Percentiles rank a stretch among this genome's conserved stretches.
Evolutionary conservation across 1,139 yeast species (phyloP).

Genomic region (Kodamaea anthophila): DNA sequence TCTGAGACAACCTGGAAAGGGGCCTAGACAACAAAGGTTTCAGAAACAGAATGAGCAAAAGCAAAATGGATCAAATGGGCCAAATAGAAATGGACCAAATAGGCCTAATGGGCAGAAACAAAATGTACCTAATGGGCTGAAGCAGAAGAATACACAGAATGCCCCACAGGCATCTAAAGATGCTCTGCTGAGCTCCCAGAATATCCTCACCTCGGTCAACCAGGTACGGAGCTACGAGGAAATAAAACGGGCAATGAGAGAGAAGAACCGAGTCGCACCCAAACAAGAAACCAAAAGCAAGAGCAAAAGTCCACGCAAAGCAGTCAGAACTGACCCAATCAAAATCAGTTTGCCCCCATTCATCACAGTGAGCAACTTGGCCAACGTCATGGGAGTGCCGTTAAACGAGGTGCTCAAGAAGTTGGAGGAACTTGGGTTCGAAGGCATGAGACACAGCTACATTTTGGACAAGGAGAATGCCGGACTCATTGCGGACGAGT

Average conservation of each 20-base stretch:
- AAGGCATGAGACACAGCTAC: constrained; percentile 66
- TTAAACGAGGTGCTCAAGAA: constrained; percentile 53
- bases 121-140: background rate
- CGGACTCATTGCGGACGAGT: constrained; percentile 80
- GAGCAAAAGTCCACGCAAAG: constrained; percentile 2
- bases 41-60: background rate
- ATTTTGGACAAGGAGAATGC: constrained; percentile 86
- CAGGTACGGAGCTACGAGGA: constrained; percentile 14
- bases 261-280: no score
- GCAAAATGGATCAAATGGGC: background rate
- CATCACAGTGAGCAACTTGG: constrained; percentile 67
- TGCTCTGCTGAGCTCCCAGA: background rate
- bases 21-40: background rate
- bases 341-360: constrained; percentile 63
- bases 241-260: constrained; percentile 11
- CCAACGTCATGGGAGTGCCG: constrained; percentile 63
- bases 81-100: background rate
- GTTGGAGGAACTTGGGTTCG: constrained; percentile 68
- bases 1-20: constrained; percentile 1
- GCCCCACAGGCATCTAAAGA: no score
- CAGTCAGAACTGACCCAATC: constrained; percentile 13
- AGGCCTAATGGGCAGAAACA: background rate
- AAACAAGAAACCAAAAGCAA: constrained; percentile 5
- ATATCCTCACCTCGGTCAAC: constrained; percentile 4
- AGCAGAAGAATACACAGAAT: no score